A percentile compares a stretch with the other conserved stretches of the same genome.
phyloP scores from a whole-genome alignment of 2,329 filamentous ascomycete species.

The Penicillium rolfsii region DNA sequence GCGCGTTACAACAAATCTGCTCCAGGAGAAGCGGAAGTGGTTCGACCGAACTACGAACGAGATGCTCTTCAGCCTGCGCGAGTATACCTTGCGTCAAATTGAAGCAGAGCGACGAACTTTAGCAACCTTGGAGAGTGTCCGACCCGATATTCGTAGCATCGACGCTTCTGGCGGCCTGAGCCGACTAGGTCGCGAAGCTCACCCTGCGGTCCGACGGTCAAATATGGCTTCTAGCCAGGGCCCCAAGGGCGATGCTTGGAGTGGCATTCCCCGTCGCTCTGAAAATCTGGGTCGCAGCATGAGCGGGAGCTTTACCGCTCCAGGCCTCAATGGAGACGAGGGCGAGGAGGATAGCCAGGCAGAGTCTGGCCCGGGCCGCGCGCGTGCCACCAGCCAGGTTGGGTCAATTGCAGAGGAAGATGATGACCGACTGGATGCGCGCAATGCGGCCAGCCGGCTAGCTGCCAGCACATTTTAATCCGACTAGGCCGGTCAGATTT shows the following conservation, averaged over 20 bases:
- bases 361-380: conserved; percentile 47
- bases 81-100: conserved; percentile 93
- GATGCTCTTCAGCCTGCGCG: conserved; percentile 78
- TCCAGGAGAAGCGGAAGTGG: conserved; percentile 89
- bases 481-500: conserved; percentile 46
- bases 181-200: conserved; percentile 83
- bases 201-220: conserved; percentile 72
- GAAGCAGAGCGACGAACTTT: conserved; percentile 91
- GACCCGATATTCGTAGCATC: conserved; percentile 90
- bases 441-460: conserved; percentile 90
- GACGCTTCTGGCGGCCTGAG: conserved; percentile 88
- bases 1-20: conserved; percentile 83
- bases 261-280: conserved; percentile 81
- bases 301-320: conserved; percentile 71
- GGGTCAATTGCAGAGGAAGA: conserved; percentile 58
- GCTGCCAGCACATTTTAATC: conserved; percentile 92
- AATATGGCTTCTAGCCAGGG: conserved; percentile 87
- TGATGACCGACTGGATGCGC: conserved; percentile 90
- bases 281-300: conserved; percentile 78
- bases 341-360: conserved; percentile 57
- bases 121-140: conserved; percentile 88
- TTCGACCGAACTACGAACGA: conserved; percentile 85
- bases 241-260: conserved; percentile 98
- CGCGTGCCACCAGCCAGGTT: conserved; percentile 51
- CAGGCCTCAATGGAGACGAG: conserved; percentile 62